Percentiles rank a stretch among this genome's conserved stretches.
phyloP scores from a whole-genome alignment of 257 asterid genomes.

The Ballota nigra region DNA sequence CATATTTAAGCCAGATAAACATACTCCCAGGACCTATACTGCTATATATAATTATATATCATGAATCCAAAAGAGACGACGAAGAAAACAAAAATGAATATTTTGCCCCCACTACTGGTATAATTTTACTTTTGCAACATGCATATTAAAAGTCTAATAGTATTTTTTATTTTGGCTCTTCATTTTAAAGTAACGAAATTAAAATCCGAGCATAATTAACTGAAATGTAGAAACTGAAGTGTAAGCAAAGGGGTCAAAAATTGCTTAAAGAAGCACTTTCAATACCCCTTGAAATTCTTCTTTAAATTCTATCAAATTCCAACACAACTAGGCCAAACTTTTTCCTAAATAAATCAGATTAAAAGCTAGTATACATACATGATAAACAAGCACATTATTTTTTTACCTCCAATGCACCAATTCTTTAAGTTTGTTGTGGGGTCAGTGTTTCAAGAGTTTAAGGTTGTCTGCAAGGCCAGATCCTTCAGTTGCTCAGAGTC shows the following conservation, averaged over 20 bases:
- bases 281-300: neutral
- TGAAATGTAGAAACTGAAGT: neutral
- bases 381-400: neutral
- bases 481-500: slow-evolving; percentile 85
- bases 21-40: too few species aligned
- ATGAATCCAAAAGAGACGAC: too few species aligned
- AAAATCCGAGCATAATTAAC: neutral
- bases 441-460: neutral
- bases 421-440: neutral
- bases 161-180: too few species aligned
- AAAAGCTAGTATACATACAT: neutral
- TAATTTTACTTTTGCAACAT: too few species aligned
- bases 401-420: neutral
- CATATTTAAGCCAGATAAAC: too few species aligned
- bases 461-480: slow-evolving; percentile 41
- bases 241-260: neutral
- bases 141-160: too few species aligned
- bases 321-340: neutral
- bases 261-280: neutral
- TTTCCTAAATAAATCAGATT: neutral
- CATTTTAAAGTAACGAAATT: too few species aligned
- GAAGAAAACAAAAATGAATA: too few species aligned
- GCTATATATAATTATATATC: too few species aligned
- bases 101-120: too few species aligned
- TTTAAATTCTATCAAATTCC: neutral